phyloP scores from a whole-genome alignment of 2,329 filamentous ascomycete species.

The Phyllosticta capitalensis region DNA sequence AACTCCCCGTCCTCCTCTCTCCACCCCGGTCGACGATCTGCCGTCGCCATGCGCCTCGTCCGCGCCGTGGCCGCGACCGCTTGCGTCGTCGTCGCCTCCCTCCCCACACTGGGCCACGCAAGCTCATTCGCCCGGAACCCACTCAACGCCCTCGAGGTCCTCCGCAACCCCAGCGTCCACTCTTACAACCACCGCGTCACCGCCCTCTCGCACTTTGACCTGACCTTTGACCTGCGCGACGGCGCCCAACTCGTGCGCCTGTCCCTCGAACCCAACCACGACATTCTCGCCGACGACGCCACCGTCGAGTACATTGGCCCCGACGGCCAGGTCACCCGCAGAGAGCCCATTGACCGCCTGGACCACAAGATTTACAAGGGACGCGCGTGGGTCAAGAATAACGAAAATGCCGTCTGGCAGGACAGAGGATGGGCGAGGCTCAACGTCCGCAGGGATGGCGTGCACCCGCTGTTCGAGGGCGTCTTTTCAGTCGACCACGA shows the following conservation, averaged over 20 bases:
- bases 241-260: conserved; percentile 56
- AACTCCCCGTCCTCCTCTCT: not conserved
- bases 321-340: conserved; percentile 57
- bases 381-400: conserved; percentile 55
- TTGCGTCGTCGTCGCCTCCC: conserved; percentile 18
- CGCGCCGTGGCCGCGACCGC: conserved; percentile 17
- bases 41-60: conserved; percentile 20
- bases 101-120: conserved; percentile 15
- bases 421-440: conserved; percentile 82
- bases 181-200: conserved; percentile 71
- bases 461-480: conserved; percentile 75
- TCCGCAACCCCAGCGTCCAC: conserved; percentile 68
- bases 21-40: conserved; percentile 3
- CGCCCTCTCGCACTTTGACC: conserved; percentile 71
- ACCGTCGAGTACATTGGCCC: conserved; percentile 60
- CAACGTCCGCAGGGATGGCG: conserved; percentile 66
- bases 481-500: conserved; percentile 73
- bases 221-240: conserved; percentile 64
- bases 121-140: conserved; percentile 52
- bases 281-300: conserved; percentile 71
- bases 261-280: conserved; percentile 78
- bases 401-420: conserved; percentile 58
- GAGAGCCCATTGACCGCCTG: conserved; percentile 61
- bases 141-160: conserved; percentile 59
- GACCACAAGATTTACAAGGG: conserved; percentile 82